These are phyloP conservation scores for Ocimum tenuiflorum DNA, from an alignment of 257 asterid genomes.

Conservation along the genomic window DNA sequence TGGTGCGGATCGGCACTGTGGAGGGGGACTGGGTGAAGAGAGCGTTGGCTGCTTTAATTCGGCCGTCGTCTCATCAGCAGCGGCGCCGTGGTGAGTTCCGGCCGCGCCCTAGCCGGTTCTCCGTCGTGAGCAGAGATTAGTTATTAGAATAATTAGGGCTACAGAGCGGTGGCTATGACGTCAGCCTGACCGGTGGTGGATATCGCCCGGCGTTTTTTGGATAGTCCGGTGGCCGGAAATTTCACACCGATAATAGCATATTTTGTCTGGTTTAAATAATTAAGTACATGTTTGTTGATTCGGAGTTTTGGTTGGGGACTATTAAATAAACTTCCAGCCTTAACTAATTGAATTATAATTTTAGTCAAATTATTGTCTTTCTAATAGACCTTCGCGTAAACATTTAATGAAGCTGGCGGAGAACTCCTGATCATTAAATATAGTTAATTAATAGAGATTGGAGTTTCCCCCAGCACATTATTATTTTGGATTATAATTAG, in stretches of 20 bases:
- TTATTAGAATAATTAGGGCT: neutral
- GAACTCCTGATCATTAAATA: no score
- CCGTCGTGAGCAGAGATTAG: constrained; percentile 26
- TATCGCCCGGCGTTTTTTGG: neutral
- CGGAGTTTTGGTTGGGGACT: no score
- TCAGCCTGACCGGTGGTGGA: constrained; percentile 10
- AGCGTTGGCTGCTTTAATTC: constrained; percentile 45
- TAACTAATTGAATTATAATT: no score
- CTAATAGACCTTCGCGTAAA: no score
- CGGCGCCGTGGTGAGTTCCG: constrained; percentile 42
- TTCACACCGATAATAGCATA: neutral
- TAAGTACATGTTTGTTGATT: no score
- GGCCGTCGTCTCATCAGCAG: constrained; percentile 53
- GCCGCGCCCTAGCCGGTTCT: constrained; percentile 36
- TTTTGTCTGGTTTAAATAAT: no score
- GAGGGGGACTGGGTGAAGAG: constrained; percentile 44
- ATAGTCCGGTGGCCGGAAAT: neutral
- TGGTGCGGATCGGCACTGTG: constrained; percentile 38
- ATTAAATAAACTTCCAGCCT: no score
- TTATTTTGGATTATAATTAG: no score
- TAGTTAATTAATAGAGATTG: no score
- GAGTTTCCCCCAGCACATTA: no score
- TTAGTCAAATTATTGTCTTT: no score
- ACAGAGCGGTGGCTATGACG: constrained; percentile 16
- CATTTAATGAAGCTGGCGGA: no score